A percentile compares a stretch with the other conserved stretches of the same genome.
These are phyloP conservation scores for Plectranthus barbatus DNA, from an alignment of 257 asterid species.

Conservation along the genomic window DNA sequence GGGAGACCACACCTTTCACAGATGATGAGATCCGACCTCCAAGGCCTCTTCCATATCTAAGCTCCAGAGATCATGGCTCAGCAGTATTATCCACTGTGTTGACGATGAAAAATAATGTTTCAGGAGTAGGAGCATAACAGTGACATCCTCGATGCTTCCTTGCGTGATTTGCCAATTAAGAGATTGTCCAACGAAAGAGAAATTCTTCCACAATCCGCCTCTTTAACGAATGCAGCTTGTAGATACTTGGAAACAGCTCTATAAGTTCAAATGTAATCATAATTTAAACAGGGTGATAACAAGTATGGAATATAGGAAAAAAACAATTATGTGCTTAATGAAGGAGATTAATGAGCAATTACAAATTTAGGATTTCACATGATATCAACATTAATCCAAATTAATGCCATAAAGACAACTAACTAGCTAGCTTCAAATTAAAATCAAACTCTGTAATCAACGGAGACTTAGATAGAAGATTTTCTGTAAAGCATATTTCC, in stretches of 20 bases:
- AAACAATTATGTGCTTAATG: not conserved
- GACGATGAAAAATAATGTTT: too few species aligned
- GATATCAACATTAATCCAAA: too few species aligned
- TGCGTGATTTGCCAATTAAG: constrained; percentile 65
- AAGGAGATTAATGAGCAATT: not conserved
- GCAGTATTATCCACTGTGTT: too few species aligned
- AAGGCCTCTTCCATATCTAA: constrained; percentile 25
- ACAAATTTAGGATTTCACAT: not conserved
- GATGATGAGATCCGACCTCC: too few species aligned
- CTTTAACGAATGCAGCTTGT: constrained; percentile 48
- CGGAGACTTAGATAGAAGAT: too few species aligned
- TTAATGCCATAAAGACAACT: not conserved
- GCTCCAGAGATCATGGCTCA: constrained; percentile 25
- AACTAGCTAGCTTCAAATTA: not conserved
- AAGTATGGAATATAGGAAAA: too few species aligned
- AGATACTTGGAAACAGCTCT: constrained; percentile 88
- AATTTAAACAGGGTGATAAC: too few species aligned
- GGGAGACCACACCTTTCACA: too few species aligned
- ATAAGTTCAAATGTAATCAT: not conserved
- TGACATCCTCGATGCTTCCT: constrained; percentile 88
- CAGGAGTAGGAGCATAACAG: constrained; percentile 34
- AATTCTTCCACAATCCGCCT: constrained; percentile 46
- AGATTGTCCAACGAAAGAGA: constrained; percentile 53
- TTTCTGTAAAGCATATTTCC: not conserved
- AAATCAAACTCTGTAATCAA: not conserved